Evolutionary conservation across 2,329 filamentous ascomycete genomes (phyloP), one percentile per base, ranked within the genome.

Genomic region (Sphaceloma murrayae): DNA sequence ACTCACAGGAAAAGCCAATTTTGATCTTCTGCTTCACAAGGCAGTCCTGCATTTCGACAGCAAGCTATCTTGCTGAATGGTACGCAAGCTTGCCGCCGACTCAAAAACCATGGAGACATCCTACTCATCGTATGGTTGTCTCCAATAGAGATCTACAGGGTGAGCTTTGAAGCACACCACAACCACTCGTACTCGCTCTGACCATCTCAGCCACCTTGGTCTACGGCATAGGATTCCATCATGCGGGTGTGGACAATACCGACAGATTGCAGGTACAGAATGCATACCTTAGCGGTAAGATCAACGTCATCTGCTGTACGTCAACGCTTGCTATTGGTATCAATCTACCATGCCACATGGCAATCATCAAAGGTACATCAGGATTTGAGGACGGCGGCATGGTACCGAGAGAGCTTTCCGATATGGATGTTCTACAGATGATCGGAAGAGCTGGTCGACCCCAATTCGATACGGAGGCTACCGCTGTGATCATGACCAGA

Each of bases 401-500:
- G 45, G 21, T 24, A 19, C 22, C 36, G 10, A 22, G 24, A 18
- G 84, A 91, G 57, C 87, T 86, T 52, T 78, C 83, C 0, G 85
- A 91, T 56, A 67, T 93, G 4, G 85, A 93, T 52, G 74, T 89
- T 49, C 89, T 89, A 80, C 85, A 94, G 54, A 93, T 94, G 85
- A 73, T 93, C 38, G 85, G 85, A 5, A 77, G 85, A 50, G 85
- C 85, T 40, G 85, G 86, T 1, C 72, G 85, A 14, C 85, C 86
- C 4, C 86, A 93, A 55, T 93, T 88, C 50, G 86, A 89, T 53
- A 72, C 77, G 39, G 83, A 67, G 47, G 85, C 83, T 2, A 72
- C 78, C 29, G 86, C 83, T 8, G 78, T 91, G 11, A 88, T 94
- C 45, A 76, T 94, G 66, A 91, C 85, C 0, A 73, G 75, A 17